Base-by-base conservation (phyloP, 345 rosid genomes). In the Chamaenerion angustifolium region DNA sequence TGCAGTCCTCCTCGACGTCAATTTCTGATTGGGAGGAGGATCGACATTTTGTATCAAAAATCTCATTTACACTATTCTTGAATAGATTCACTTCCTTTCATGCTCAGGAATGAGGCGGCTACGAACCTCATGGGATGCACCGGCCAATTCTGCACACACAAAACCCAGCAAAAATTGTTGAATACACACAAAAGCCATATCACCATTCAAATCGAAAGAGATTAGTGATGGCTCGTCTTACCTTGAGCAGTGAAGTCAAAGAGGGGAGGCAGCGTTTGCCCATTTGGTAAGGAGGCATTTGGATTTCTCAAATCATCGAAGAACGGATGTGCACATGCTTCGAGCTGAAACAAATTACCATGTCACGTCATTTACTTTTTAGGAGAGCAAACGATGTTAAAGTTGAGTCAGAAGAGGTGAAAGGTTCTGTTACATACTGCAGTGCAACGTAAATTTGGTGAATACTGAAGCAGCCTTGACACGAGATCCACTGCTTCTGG, bases 281-380 rank as follows among this genome's bases (percentile, higher is more conserved):
- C 99, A 27, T 79, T 85, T 46, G 97, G 97, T 74, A 93, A 77
- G 64, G 81, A 63, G 17, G 80, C 62, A 64, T 67, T 73, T 11
- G 97, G 95, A 16, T 83, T 71, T 67, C 99, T 67, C 68, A 93
- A 56, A 61, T 79, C 87, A 69, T 93, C 79, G 19, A 93, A 93
- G 83, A 93, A 93, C 7, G 95, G 83, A 55, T 93, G 99, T 12
- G 95, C 88, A 66, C 99, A 93, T 46, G 95, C 99, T 70, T 88
- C 97, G 83, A 88, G 59, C 99, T 93, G 73, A 53, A 35, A 8
- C 11, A 50, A 50, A 42, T 4, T 31, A 31, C 37, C 6, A 31
- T 3, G 37, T 31, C 37, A 5, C 7, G 37, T 31, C 5, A 31
- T 31, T 31, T 31, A 31, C 37, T 8, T 31, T 7, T 31, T 31